Base-by-base conservation (phyloP, 495 filamentous ascomycete species). In the Penicillium ucsense region DNA sequence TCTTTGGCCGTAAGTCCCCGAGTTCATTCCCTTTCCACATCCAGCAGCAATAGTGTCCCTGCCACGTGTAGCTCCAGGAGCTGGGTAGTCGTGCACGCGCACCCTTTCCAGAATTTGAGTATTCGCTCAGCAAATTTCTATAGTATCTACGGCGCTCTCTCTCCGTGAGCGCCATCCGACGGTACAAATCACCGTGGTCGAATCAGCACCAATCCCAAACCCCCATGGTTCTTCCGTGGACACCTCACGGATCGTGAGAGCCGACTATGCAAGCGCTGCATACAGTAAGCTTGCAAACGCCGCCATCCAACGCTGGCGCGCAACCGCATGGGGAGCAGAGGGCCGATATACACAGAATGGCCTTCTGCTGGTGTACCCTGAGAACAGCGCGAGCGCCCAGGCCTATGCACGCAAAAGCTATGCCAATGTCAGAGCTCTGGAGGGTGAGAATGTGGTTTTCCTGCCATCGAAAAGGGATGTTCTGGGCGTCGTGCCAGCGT, bases 321-420 rank as follows among this genome's bases (percentile, higher is more conserved):
- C 71, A 39, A 72, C 75, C 33, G 72, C 70, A 43, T 74, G 74
- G 48, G 86, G 85, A 41, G 73, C 68, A 2, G 67, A 84, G 10
- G 82, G 80, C 2, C 73, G 85, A 4, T 96, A 95, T 65, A 70
- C 69, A 27, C 84, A 96, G 61, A 77, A 72, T 41, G 92, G 92
- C 0, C 67, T 95, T 5, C 57, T 87, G 10, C 64, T 95, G 0
- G 80, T 84, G 3, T 82, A 70, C 48, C 62, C 78, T 0, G 71
- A 81, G 38, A 60, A 62, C 38, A 67, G 66, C 28, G 59, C 60
- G 45, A 68, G 67, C 37, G 79, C 76, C 20, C 70, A 76, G 56
- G 73, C 75, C 32, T 95, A 95, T 59, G 79, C 84, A 8, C 69
- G 67, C 32, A 68, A 71, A 51, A 83, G 81, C 60, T 82, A 83